Evolutionary conservation across 2,329 filamentous ascomycete genomes (phyloP), one percentile per base, ranked within the genome.

Genomic region (Emydomyces testavorans): DNA sequence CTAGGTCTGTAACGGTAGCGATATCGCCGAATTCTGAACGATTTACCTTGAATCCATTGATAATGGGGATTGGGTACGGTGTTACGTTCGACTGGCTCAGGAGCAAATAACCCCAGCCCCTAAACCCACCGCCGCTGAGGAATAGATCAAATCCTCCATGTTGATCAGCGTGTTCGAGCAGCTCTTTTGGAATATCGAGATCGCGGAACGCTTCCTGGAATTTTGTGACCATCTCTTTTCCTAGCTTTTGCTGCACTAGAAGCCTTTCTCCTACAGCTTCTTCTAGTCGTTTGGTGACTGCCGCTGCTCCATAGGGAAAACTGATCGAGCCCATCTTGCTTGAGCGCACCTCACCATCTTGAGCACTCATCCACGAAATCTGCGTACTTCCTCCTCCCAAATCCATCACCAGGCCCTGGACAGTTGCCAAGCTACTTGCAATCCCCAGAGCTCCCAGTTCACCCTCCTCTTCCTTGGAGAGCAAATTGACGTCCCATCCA

Each of bases 31-130:
- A 93, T 2, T 76, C 69, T 13, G 53, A 41, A n/a, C 44, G 45
- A 28, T 49, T 10, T 8, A 81, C 84, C 6, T 72, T 77, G 64
- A 92, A 94, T 1, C 84, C 82, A 52, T 88, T 89, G 62, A 92
- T 82, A 16, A 83, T 80, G 0, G 86, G 78, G 21, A 94, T 83
- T 0, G 89, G 89, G 62, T 94, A 95, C 0, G 86, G 86, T 46
- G 75, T 71, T 36, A 86, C 76, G 4, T 71, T 65, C 57, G 90
- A 84, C 55, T 78, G 76, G 60, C 83, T 80, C 83, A 94, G 89
- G 45, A 94, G 73, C 59, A 94, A 80, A 64, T 86, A 93, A 5
- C 88, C 89, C 72, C 93, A 94, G 13, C 89, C 89, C 29, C 89
- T 74, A 61, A 94, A 94, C 0, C 89, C 89, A 20, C 89, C 89